phyloP scores from a whole-genome alignment of 768 basidiomycete genomes.

The Hygrophoropsis aurantiaca region DNA sequence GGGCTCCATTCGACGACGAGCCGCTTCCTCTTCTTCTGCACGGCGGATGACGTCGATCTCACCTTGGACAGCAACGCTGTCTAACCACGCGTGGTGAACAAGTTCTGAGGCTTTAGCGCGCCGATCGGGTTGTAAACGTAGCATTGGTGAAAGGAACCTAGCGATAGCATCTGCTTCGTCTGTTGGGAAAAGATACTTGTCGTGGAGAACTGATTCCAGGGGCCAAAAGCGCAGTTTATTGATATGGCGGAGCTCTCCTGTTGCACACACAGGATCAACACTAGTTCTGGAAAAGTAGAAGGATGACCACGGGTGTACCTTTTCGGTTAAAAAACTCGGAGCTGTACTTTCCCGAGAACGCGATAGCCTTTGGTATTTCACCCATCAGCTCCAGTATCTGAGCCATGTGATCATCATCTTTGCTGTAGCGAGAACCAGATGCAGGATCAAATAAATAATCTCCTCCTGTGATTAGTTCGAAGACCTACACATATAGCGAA shows the following conservation, averaged over 20 bases:
- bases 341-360: constrained; percentile 89
- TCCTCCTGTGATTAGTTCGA: constrained; percentile 94
- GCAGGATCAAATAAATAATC: constrained; percentile 99
- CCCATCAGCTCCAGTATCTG: constrained; percentile 97
- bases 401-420: constrained; percentile 96
- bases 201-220: constrained; percentile 74
- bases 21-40: constrained; percentile 53
- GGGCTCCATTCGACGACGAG: constrained; percentile 14
- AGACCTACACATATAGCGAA: no score
- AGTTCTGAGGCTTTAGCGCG: constrained; percentile 88
- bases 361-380: constrained; percentile 80
- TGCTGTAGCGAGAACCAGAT: constrained; percentile 90
- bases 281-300: background rate
- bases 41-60: constrained; percentile 81
- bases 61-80: constrained; percentile 82
- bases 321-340: constrained; percentile 95
- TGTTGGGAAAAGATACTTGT: constrained; percentile 93
- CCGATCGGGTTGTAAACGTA: constrained; percentile 84
- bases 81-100: constrained; percentile 84
- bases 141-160: constrained; percentile 85
- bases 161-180: constrained; percentile 80
- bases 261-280: background rate
- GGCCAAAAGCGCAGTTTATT: constrained; percentile 94
- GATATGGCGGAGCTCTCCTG: constrained; percentile 89
- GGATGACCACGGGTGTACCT: constrained; percentile 49